Evolutionary conservation across 129 eudicot species (phyloP).

Genomic region (Chrysanthemum seticuspe): DNA sequence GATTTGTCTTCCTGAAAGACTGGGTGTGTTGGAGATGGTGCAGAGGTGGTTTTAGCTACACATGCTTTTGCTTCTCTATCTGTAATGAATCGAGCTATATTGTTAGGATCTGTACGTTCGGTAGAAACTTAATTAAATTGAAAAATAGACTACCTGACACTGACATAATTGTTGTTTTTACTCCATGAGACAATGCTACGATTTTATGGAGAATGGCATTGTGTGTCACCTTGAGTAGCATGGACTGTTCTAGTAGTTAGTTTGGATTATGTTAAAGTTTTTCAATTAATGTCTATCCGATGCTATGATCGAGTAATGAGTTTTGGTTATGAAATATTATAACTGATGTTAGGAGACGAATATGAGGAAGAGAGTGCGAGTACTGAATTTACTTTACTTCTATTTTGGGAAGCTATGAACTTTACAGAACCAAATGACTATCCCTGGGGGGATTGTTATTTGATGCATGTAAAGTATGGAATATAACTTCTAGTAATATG

Average conservation of each 20-base stretch:
- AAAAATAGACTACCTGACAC: neutral
- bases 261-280: neutral
- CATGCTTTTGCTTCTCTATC: too few relatives aligned
- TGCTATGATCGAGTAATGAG: neutral
- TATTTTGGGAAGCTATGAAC: conserved; percentile 8
- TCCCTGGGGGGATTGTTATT: too few relatives aligned
- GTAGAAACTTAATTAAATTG: neutral
- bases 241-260: neutral
- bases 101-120: conserved; percentile 5
- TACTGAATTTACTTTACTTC: neutral
- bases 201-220: neutral
- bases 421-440: too few relatives aligned
- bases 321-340: conserved; percentile 1
- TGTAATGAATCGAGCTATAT: too few relatives aligned
- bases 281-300: neutral
- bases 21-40: too few relatives aligned
- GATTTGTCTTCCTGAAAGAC: too few relatives aligned
- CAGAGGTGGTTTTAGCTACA: too few relatives aligned
- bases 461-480: neutral
- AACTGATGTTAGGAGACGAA: conserved; percentile 4
- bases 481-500: neutral
- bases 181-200: neutral
- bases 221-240: conserved; percentile 13
- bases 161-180: neutral
- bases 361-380: neutral